These are phyloP conservation scores for Taxillus chinensis DNA, from an alignment of 164 flowering plant species.

Conservation along the genomic window DNA sequence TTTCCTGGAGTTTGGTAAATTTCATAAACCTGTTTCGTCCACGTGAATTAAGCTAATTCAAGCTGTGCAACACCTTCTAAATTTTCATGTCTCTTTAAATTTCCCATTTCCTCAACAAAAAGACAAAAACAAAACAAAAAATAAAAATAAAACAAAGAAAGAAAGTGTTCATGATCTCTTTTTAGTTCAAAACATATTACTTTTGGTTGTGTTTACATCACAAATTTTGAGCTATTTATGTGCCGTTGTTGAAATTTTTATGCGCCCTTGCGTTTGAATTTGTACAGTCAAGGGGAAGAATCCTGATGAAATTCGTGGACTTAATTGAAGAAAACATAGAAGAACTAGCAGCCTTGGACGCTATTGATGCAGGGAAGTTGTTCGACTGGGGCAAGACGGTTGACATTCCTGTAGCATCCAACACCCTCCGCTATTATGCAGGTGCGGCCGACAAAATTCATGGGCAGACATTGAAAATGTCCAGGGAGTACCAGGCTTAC, in stretches of 20 bases:
- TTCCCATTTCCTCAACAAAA: no score
- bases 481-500: conserved; percentile 39
- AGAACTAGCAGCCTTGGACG: conserved; percentile 59
- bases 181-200: no score
- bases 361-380: conserved; percentile 61
- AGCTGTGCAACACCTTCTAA: no score
- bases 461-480: conserved; percentile 62
- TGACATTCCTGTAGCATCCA: conserved; percentile 38
- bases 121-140: no score
- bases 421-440: conserved; percentile 51
- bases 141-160: no score
- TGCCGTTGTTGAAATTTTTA: not conserved
- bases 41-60: no score
- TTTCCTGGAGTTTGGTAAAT: no score
- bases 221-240: not conserved
- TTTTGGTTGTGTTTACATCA: no score
- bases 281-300: conserved; percentile 49
- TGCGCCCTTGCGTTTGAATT: no score
- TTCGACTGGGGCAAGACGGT: conserved; percentile 17
- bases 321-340: conserved; percentile 48
- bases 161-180: no score
- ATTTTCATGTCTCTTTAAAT: no score
- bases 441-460: conserved; percentile 89
- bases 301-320: conserved; percentile 65
- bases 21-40: no score